phyloP scores from a whole-genome alignment of 441 rosid species.

The Eruca vesicaria region DNA sequence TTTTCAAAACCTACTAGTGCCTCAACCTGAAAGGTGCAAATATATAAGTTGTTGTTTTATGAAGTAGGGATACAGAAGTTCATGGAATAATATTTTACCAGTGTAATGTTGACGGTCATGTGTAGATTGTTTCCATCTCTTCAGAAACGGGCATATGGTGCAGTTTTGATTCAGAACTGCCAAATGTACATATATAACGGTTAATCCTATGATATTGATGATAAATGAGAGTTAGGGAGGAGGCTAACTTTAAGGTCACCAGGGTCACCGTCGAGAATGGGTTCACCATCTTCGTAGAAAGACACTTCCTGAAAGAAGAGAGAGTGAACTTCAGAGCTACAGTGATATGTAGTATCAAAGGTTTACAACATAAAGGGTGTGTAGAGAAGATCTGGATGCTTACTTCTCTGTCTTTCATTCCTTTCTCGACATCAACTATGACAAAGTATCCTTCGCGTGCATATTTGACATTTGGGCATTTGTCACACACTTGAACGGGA shows the following conservation, averaged over 20 bases:
- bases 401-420: slow-evolving; percentile 98
- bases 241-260: slow-evolving; percentile 88
- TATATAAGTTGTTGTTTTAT: not conserved
- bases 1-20: slow-evolving; percentile 97
- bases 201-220: not conserved
- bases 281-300: slow-evolving; percentile 95
- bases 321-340: not conserved
- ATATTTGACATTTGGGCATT: slow-evolving; percentile 85
- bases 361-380: not conserved
- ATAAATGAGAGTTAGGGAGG: not conserved
- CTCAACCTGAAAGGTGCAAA: slow-evolving; percentile 56
- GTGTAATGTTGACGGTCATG: slow-evolving; percentile 77
- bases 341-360: not conserved
- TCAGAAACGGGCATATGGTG: slow-evolving; percentile 71
- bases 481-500: slow-evolving; percentile 74
- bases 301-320: slow-evolving; percentile 67
- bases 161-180: slow-evolving; percentile 89
- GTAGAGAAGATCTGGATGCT: slow-evolving; percentile 22
- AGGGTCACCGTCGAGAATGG: slow-evolving; percentile 85
- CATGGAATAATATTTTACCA: slow-evolving; percentile 47
- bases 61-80: not conserved
- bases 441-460: slow-evolving; percentile 80
- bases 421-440: slow-evolving; percentile 93
- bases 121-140: slow-evolving; percentile 92
- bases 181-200: slow-evolving; percentile 1